phyloP scores from a whole-genome alignment of 257 asterid species.

The Rauvolfia tetraphylla region DNA sequence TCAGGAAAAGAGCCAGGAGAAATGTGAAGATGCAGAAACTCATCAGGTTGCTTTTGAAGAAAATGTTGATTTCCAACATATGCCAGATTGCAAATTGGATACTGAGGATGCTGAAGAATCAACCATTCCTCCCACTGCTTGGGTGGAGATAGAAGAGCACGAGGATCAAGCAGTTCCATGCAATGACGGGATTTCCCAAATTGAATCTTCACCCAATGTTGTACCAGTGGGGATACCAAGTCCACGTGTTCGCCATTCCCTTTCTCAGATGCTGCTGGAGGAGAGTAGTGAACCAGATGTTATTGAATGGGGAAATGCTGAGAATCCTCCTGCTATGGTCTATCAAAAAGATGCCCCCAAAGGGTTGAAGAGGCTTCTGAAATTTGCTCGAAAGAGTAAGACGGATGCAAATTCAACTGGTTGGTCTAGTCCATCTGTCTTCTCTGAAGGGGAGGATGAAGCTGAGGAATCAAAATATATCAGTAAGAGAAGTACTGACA shows the following conservation, averaged over 20 bases:
- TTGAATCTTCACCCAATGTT: conserved; percentile 36
- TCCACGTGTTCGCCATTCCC: conserved; percentile 92
- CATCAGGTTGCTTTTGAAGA: conserved; percentile 22
- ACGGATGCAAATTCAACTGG: conserved; percentile 61
- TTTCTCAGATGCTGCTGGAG: conserved; percentile 96
- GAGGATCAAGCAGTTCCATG: conserved; percentile 45
- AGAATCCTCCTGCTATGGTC: conserved; percentile 73
- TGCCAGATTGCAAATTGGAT: conserved; percentile 35
- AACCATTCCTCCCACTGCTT: conserved; percentile 82
- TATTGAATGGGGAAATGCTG: conserved; percentile 91
- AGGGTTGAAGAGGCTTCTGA: conserved; percentile 90
- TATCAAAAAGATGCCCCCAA: conserved; percentile 85
- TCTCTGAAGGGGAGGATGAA: conserved; percentile 97
- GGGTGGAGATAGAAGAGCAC: conserved; percentile 88
- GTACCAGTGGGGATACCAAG: conserved; percentile 52
- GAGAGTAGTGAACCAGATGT: conserved; percentile 86
- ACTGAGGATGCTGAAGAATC: conserved; percentile 56
- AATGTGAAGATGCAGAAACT: conserved; percentile 41
- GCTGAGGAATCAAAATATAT: conserved; percentile 59
- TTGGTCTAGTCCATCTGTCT: conserved; percentile 72
- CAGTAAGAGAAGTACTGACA: conserved; percentile 55
- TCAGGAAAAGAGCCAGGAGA: conserved; percentile 35
- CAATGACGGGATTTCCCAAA: conserved; percentile 32
- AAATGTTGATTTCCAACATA: conserved; percentile 22
- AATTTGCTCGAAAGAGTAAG: conserved; percentile 94